Conservation (phyloP, 2,329 filamentous ascomycete species). For the Beauveria varroae region DNA sequence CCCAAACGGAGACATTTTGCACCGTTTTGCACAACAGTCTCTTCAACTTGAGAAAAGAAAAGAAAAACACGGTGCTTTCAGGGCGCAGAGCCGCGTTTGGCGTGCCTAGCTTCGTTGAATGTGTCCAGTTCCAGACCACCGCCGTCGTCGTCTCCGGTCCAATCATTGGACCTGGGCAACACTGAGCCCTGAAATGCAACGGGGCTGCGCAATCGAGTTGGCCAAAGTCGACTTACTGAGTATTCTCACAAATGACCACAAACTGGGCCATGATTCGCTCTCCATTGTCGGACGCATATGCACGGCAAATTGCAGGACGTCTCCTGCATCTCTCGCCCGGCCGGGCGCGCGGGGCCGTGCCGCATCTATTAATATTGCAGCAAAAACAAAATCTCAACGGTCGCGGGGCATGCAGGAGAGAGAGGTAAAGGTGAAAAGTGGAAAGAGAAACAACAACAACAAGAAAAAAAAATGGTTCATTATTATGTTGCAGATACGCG, state of each 20-base stretch:
- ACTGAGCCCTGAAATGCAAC: no score
- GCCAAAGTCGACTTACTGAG: no score
- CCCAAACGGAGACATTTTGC: background rate
- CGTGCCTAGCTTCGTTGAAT: background rate
- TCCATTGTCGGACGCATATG: background rate
- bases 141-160: background rate
- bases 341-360: background rate
- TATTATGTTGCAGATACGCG: background rate
- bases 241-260: no score
- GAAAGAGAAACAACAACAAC: background rate
- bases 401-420: no score
- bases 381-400: no score
- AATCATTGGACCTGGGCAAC: background rate
- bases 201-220: no score
- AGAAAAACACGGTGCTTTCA: background rate
- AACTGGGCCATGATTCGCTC: no score
- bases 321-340: background rate
- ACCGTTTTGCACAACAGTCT: background rate
- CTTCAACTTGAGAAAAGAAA: background rate
- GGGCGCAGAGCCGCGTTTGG: slow-evolving; percentile 2
- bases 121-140: background rate
- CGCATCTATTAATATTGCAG: background rate
- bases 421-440: background rate
- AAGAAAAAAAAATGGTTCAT: background rate
- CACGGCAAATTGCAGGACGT: background rate